Conservation (phyloP, 352 stramenopile species). For the Thalassiosira sp. region DNA sequence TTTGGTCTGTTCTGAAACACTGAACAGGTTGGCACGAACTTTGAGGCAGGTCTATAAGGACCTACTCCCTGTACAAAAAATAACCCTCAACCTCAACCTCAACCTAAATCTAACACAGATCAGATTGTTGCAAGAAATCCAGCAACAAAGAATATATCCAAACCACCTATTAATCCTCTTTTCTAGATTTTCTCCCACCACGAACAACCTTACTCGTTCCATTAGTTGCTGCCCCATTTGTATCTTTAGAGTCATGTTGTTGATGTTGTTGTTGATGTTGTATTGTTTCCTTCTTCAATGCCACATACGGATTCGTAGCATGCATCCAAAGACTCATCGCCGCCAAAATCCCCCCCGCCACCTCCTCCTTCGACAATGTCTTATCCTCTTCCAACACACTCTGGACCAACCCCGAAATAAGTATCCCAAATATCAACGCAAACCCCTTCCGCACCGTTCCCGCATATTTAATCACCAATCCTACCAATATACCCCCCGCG, state of each 20-base stretch:
- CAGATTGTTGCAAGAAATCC: too few relatives aligned
- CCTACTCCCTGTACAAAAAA: too few relatives aligned
- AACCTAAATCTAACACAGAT: too few relatives aligned
- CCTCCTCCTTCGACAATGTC: constrained; percentile 51
- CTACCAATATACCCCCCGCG: constrained; percentile 76
- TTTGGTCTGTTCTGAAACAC: too few relatives aligned
- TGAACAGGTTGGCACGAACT: too few relatives aligned
- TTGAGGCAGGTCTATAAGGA: too few relatives aligned
- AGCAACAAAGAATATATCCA: too few relatives aligned
- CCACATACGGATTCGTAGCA: constrained; percentile 58
- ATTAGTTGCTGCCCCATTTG: not conserved
- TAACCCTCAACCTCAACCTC: too few relatives aligned
- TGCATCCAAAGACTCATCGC: constrained; percentile 77
- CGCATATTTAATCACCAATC: constrained; percentile 81
- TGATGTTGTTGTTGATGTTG: too few relatives aligned
- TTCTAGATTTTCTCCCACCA: constrained; percentile 31
- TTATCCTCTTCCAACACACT: constrained; percentile 34
- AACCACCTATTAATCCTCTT: constrained; percentile 59
- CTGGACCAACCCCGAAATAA: constrained; percentile 74
- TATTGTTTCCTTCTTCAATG: not conserved
- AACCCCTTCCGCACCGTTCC: constrained; percentile 81
- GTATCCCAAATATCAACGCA: constrained; percentile 82
- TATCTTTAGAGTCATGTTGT: too few relatives aligned
- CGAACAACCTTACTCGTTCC: not conserved
- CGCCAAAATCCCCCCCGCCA: constrained; percentile 68